A percentile compares a stretch with the other conserved stretches of the same genome.
phyloP scores from a whole-genome alignment of 495 filamentous ascomycete species.

The Gamarada debralockiae region DNA sequence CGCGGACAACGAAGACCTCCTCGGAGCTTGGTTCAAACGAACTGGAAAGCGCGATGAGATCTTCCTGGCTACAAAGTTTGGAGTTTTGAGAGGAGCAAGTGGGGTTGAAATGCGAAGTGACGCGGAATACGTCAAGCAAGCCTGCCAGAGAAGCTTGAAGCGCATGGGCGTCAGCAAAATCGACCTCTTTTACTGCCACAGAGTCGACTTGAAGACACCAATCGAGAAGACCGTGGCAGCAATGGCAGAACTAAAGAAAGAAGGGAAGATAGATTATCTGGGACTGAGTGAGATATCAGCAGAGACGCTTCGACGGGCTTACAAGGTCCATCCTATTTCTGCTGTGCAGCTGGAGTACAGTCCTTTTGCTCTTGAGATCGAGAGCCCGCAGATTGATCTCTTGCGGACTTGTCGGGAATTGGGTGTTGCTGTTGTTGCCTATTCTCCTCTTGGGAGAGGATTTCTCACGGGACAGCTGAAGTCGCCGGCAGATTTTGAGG shows the following conservation, averaged over 20 bases:
- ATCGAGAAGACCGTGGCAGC: conserved; percentile 54
- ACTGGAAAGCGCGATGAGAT: conserved; percentile 50
- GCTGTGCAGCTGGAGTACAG: conserved; percentile 62
- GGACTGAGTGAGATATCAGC: conserved; percentile 52
- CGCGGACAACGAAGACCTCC: conserved; percentile 47
- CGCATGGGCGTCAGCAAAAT: conserved; percentile 46
- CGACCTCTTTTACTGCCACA: conserved; percentile 56
- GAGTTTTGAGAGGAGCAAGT: conserved; percentile 10
- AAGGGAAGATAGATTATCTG: conserved; percentile 54
- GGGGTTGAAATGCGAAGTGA: conserved; percentile 36
- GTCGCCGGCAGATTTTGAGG: conserved; percentile 38
- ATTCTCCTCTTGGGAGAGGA: conserved; percentile 56
- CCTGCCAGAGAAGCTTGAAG: conserved; percentile 48
- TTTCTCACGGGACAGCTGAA: conserved; percentile 48
- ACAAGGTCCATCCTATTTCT: conserved; percentile 52
- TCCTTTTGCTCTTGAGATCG: conserved; percentile 54
- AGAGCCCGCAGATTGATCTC: conserved; percentile 39
- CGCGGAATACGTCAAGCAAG: conserved; percentile 47
- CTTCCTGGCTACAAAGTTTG: conserved; percentile 59
- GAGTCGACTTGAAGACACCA: conserved; percentile 42
- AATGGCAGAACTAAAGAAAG: conserved; percentile 31
- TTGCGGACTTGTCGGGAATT: conserved; percentile 55
- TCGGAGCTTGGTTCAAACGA: conserved; percentile 52
- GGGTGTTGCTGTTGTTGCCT: conserved; percentile 55
- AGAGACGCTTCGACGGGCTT: conserved; percentile 51